Base-by-base conservation (phyloP, 129 eudicot genomes). In the Silybum marianum region DNA sequence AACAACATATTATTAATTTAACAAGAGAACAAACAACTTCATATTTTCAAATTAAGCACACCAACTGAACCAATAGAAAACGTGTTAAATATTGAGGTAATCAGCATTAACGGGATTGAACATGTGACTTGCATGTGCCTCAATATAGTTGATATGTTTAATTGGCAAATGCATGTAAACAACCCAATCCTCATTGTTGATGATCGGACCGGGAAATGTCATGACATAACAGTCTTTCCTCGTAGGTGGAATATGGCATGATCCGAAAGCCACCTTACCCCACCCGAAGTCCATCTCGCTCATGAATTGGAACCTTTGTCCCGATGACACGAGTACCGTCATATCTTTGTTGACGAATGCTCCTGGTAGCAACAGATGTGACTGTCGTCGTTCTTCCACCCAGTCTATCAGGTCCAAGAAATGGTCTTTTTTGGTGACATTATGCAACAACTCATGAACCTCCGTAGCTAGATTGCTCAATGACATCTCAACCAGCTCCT, bases 271-370 rank as follows among this genome's bases (percentile, higher is more conserved):
- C 66, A 87, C 87, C 14, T 34, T 30, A 0, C 97, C 97, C 94
- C 94, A 92, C 40, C 97, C 94, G 16, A 92, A 90, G 21, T 92
- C 89, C 84, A 92, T 75, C 48, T 82, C 46, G n/a, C 58, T 39
- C 68, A 85, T 88, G 72, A 24, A 39, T 7, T 83, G 87, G 73
- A 88, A 90, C 4, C 81, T 26, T 38, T 72, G 84, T 63, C 94
- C 94, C 0, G 94, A 83, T 9, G 97, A 89, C 13, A 92, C 84
- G 69, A 90, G 81, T 32, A 92, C 73, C 1, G 94, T 83, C 51
- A 19, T 84, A 24, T 69, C 79, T 4, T 34, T 7, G 77, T 12
- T 7, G 5, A 82, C 84, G 14, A 86, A 92, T 0, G 87, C 84
- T 70, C 38, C 83, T 3, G 97, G 74, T 62, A 86, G 14, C 4